Base-by-base conservation (phyloP, 2,329 filamentous ascomycete genomes). In the Stagonosporopsis tanaceti region DNA sequence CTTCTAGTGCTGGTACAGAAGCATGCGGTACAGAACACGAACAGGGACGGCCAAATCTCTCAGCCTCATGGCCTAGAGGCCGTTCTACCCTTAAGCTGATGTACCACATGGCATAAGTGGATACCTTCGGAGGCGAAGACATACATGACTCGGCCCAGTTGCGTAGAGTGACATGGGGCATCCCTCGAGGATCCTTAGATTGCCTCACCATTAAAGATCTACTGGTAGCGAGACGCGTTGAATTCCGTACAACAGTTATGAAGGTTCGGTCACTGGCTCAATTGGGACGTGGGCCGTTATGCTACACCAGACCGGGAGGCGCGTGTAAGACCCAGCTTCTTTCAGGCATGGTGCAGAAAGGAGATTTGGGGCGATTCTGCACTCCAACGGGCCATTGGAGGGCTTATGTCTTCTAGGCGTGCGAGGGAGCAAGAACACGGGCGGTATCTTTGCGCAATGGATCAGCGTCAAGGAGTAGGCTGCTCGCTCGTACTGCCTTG, bases 21-120 rank as follows among this genome's bases (percentile, higher is more conserved):
- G 17, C 48, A 48, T 45, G 32, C 38, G 34, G 48, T 28, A 22
- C 54, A 45, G n/a, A 44, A 37, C 22, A 41, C 44, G 24, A 53
- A 51, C 32, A n/a, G 37, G 34, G 45, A 35, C 38, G 11, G n/a
- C 44, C 54, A 50, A 48, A 53, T 45, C 47, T 53, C 34, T 28
- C 44, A 17, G 45, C 25, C 42, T 34, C 54, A 27, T 57, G 39
- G 44, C 32, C 44, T 35, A 53, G 48, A 53, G 34, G 39, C 38
- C 27, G 39, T 46, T 57, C 39, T 22, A 48, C 12, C 25, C 44
- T 57, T 44, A 47, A 57, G 24, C 24, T 39, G 44, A 40, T 47
- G 32, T 48, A 52, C 48, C 44, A 53, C 44, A 57, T 57, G 54
- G 54, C 44, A 48, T 4, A 24, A 45, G 54, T 57, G 54, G 54